phyloP scores from a whole-genome alignment of 495 filamentous ascomycete species.

The Xanthoparmelia taractica region DNA sequence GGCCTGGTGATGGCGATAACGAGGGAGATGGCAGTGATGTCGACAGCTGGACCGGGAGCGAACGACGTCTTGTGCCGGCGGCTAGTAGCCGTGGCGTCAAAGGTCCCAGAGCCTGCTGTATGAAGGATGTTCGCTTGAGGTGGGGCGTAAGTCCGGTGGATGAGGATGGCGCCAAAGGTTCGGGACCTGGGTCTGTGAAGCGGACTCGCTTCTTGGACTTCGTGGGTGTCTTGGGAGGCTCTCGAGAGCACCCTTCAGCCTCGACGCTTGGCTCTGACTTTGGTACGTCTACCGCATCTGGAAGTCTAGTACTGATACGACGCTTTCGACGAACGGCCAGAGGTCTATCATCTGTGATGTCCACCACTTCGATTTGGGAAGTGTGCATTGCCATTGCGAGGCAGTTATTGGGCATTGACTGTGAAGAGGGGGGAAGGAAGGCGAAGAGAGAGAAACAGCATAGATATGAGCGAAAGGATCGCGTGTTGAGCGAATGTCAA shows the following conservation, averaged over 20 bases:
- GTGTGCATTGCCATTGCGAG: slow-evolving; percentile 18
- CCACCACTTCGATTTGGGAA: neutral
- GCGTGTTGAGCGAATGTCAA: neutral
- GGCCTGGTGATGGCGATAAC: slow-evolving; percentile 26
- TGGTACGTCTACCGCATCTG: neutral
- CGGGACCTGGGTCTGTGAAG: slow-evolving; percentile 63
- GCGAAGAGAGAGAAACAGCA: neutral
- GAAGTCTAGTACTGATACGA: slow-evolving; percentile 23
- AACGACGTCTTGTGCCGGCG: slow-evolving; percentile 28
- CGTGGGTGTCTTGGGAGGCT: slow-evolving; percentile 20
- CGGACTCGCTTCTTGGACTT: slow-evolving; percentile 55
- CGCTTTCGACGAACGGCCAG: slow-evolving; percentile 29
- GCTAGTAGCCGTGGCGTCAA: slow-evolving; percentile 29
- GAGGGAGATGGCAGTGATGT: slow-evolving; percentile 23
- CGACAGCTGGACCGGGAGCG: slow-evolving; percentile 29
- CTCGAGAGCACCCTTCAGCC: slow-evolving; percentile 3
- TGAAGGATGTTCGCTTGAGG: slow-evolving; percentile 49
- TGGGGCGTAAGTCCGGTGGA: slow-evolving; percentile 65
- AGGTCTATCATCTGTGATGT: slow-evolving; percentile 23
- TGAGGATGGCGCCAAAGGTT: slow-evolving; percentile 28
- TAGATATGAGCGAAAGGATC: neutral
- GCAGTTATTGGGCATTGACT: slow-evolving; percentile 10
- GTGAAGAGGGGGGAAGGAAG: slow-evolving; percentile 4
- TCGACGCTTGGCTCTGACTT: slow-evolving; percentile 13
- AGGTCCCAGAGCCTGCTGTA: slow-evolving; percentile 25